Evolutionary conservation across 306 rosid genomes (phyloP).

Genomic region (Ziziphus jujuba): DNA sequence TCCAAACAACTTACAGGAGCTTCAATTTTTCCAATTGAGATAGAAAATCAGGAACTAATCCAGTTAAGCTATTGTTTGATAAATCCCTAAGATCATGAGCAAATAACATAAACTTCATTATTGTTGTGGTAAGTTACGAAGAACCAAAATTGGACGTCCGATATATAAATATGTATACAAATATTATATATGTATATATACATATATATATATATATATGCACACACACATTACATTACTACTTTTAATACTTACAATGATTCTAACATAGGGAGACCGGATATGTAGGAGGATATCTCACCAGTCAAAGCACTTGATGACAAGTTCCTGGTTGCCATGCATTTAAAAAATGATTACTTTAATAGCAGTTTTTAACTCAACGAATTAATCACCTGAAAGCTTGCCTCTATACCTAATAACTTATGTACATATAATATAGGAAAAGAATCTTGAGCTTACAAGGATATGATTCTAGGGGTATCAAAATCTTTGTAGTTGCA

Average conservation of each 20-base stretch:
- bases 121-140: neutral
- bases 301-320: slow-evolving; percentile 12
- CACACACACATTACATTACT: neutral
- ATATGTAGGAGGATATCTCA: neutral
- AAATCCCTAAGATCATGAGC: slow-evolving; percentile 10
- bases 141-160: neutral
- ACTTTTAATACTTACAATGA: slow-evolving; percentile 3
- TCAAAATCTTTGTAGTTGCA: slow-evolving; percentile 27
- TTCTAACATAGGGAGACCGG: slow-evolving; percentile 6
- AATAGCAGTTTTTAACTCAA: too few relatives aligned
- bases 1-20: slow-evolving; percentile 4
- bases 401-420: too few relatives aligned
- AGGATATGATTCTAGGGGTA: slow-evolving; percentile 34
- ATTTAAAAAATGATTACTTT: neutral
- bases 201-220: too few relatives aligned
- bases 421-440: too few relatives aligned
- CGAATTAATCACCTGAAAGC: too few relatives aligned
- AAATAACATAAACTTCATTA: neutral
- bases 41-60: slow-evolving; percentile 13
- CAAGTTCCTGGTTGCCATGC: slow-evolving; percentile 6
- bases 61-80: too few relatives aligned
- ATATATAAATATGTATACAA: too few relatives aligned
- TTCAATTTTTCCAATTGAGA: neutral
- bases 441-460: slow-evolving; percentile 30
- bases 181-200: too few relatives aligned